phyloP scores from a whole-genome alignment of 2,329 filamentous ascomycete species.

The Bimuria novae-zelandiae region DNA sequence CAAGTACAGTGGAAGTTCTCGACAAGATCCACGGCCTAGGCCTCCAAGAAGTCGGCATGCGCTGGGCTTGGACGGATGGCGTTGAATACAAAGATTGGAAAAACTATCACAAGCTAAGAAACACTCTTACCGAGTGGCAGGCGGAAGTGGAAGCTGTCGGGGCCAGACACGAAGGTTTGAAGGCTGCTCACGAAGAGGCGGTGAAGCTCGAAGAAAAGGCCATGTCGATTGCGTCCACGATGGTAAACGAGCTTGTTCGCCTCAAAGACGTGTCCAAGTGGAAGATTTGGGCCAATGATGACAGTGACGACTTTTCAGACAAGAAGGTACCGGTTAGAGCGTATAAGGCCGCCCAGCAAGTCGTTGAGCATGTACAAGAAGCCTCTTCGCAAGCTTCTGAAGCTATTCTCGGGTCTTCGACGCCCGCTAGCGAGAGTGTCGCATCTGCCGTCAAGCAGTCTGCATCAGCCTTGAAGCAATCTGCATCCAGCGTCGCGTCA shows the following conservation, averaged over 20 bases:
- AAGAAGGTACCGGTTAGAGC: constrained; percentile 65
- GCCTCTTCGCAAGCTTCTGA: constrained; percentile 45
- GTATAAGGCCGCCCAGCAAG: constrained; percentile 50
- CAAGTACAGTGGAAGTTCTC: constrained; percentile 80
- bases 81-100: constrained; percentile 97
- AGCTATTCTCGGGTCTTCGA: constrained; percentile 39
- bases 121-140: constrained; percentile 82
- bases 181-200: constrained; percentile 68
- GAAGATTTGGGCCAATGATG: constrained; percentile 79
- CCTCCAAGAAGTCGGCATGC: constrained; percentile 88
- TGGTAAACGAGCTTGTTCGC: constrained; percentile 77
- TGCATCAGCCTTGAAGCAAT: constrained; percentile 42
- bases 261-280: constrained; percentile 83
- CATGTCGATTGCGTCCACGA: constrained; percentile 77
- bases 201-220: constrained; percentile 74
- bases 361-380: constrained; percentile 45
- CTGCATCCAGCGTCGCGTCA: constrained; percentile 40
- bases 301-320: constrained; percentile 77
- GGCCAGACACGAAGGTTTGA: constrained; percentile 71
- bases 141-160: constrained; percentile 78
- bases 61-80: constrained; percentile 93
- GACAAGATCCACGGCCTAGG: constrained; percentile 82
- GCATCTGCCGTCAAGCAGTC: constrained; percentile 45
- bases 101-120: constrained; percentile 88
- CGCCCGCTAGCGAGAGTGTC: constrained; percentile 38